Evolutionary conservation across 2,329 filamentous ascomycete species (phyloP).

Genomic region (Plenodomus tracheiphilus): DNA sequence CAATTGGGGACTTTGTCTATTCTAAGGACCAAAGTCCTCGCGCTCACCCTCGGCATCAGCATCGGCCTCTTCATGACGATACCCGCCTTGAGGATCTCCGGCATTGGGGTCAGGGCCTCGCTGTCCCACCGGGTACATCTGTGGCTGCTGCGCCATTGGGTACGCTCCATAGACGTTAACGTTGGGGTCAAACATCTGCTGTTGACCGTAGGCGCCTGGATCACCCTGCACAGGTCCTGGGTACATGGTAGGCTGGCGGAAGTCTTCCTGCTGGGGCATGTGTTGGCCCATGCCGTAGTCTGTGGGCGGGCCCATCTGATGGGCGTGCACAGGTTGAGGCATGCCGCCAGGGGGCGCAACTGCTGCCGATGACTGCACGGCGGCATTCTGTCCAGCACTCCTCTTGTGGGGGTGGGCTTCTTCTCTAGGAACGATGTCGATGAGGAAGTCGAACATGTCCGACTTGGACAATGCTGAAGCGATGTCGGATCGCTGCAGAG

Average conservation of each 20-base stretch:
- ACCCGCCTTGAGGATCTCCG: constrained; percentile 41
- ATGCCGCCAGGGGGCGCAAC: constrained; percentile 39
- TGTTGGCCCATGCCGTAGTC: constrained; percentile 62
- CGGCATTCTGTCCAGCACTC: constrained; percentile 41
- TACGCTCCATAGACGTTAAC: constrained; percentile 87
- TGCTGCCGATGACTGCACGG: constrained; percentile 48
- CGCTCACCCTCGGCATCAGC: constrained; percentile 46
- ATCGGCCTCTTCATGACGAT: constrained; percentile 44
- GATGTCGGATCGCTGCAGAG: constrained; percentile 93
- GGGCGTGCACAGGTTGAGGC: constrained; percentile 49
- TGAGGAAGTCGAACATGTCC: constrained; percentile 99
- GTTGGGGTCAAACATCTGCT: constrained; percentile 78
- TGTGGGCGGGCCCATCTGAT: constrained; percentile 56
- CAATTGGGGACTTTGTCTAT: too few species aligned
- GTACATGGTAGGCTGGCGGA: constrained; percentile 82
- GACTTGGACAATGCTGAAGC: constrained; percentile 94
- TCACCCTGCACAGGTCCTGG: constrained; percentile 75
- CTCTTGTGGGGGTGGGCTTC: constrained; percentile 87
- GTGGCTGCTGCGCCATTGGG: constrained; percentile 71
- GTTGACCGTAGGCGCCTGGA: constrained; percentile 74
- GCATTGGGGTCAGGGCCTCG: constrained; percentile 43
- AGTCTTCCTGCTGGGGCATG: constrained; percentile 66
- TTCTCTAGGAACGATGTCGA: constrained; percentile 96
- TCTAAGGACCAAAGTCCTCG: constrained; percentile 42
- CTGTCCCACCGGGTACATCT: constrained; percentile 43